Conservation (phyloP, 2,329 filamentous ascomycete genomes). For the Exophiala xenobiotica region DNA sequence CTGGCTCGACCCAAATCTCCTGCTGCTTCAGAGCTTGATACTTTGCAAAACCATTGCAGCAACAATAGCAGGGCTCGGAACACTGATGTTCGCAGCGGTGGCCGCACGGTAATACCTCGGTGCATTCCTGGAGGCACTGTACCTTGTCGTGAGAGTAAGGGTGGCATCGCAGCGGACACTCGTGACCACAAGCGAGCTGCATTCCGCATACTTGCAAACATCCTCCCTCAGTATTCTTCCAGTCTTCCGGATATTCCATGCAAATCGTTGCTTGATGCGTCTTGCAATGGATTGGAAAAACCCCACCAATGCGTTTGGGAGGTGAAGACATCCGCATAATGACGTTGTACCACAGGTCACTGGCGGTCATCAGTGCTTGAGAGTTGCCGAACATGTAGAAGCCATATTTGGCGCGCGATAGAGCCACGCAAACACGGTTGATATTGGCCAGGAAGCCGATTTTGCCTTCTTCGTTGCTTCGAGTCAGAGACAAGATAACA, state of each 20-base stretch:
- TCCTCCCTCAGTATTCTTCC: conserved; percentile 54
- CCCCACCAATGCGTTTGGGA: conserved; percentile 45
- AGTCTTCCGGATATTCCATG: conserved; percentile 47
- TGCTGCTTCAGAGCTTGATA: not conserved
- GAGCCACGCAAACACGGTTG: conserved; percentile 62
- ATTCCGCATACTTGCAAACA: conserved; percentile 51
- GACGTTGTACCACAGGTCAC: conserved; percentile 54
- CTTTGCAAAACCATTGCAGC: conserved; percentile 19
- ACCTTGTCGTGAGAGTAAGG: conserved; percentile 36
- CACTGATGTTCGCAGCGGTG: conserved; percentile 24
- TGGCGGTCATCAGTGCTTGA: conserved; percentile 48
- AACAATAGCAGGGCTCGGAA: conserved; percentile 22
- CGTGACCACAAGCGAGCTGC: conserved; percentile 52
- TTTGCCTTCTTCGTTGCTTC: conserved; percentile 58
- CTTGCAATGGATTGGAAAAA: conserved; percentile 63
- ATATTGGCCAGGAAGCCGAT: conserved; percentile 73
- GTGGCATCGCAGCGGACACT: conserved; percentile 55
- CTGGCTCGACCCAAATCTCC: not conserved
- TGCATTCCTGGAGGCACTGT: conserved; percentile 38
- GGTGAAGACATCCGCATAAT: conserved; percentile 41
- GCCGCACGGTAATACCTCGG: conserved; percentile 24
- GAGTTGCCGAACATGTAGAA: conserved; percentile 85
- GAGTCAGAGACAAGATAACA: conserved; percentile 75
- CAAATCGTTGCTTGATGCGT: conserved; percentile 56
- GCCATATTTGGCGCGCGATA: conserved; percentile 71